Percentiles rank a stretch among this genome's conserved stretches.
phyloP scores from a whole-genome alignment of 2,329 filamentous ascomycete genomes.

The Penicillium sp. region DNA sequence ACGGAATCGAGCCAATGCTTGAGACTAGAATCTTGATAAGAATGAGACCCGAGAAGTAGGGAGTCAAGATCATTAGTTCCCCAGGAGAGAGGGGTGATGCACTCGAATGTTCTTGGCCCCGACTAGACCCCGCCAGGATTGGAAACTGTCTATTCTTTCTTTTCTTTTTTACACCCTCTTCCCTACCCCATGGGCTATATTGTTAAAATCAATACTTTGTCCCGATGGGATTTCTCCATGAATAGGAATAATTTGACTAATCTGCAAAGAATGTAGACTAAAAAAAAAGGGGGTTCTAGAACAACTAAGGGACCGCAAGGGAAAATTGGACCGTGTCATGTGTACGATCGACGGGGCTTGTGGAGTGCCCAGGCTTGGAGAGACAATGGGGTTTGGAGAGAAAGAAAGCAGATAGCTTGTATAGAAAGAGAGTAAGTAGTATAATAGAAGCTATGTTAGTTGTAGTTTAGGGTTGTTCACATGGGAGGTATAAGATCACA shows the following conservation, averaged over 20 bases:
- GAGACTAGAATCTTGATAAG: slow-evolving; percentile 3
- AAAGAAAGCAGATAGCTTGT: neutral
- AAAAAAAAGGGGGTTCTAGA: slow-evolving; percentile 23
- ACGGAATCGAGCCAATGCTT: neutral
- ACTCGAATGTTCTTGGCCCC: slow-evolving; percentile 24
- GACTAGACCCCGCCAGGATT: slow-evolving; percentile 19
- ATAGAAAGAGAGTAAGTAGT: neutral
- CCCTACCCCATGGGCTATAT: neutral
- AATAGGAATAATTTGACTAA: slow-evolving; percentile 17
- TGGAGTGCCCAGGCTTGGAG: slow-evolving; percentile 8
- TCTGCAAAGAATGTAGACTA: slow-evolving; percentile 12
- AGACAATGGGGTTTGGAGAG: slow-evolving; percentile 2
- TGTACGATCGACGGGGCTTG: slow-evolving; percentile 26
- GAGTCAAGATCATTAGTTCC: slow-evolving; percentile 5
- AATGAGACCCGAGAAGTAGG: slow-evolving; percentile 6
- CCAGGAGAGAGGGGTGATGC: slow-evolving; percentile 5
- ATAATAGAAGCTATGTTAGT: no score
- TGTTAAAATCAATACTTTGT: slow-evolving; percentile 14
- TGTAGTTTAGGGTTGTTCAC: no score
- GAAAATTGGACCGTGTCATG: slow-evolving; percentile 29
- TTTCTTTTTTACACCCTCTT: neutral
- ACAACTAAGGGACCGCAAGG: slow-evolving; percentile 12
- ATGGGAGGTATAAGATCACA: no score
- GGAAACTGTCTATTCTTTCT: neutral
- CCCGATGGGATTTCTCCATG: slow-evolving; percentile 23